Percentiles rank a stretch among this genome's conserved stretches.
phyloP scores from a whole-genome alignment of 306 rosid genomes.

The Trifolium subterraneum region DNA sequence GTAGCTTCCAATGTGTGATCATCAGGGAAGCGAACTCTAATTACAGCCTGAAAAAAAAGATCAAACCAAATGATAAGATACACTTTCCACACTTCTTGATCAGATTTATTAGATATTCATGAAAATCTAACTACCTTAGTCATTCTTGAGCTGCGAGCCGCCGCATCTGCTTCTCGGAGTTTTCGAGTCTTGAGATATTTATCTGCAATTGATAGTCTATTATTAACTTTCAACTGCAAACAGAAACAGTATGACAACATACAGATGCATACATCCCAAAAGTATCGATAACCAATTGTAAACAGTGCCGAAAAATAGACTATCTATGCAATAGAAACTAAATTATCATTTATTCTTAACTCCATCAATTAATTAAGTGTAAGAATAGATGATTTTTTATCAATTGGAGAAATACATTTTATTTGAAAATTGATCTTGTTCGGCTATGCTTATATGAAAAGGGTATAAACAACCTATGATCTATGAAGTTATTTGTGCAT shows the following conservation, averaged over 20 bases:
- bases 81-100: neutral
- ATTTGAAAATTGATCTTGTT: neutral
- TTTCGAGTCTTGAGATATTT: constrained; percentile 81
- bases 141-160: constrained; percentile 76
- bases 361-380: too few relatives aligned
- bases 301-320: too few relatives aligned
- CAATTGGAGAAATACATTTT: neutral
- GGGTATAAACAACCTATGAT: neutral
- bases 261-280: too few relatives aligned
- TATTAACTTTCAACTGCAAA: too few relatives aligned
- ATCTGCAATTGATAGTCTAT: constrained; percentile 47
- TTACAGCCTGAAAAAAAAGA: constrained; percentile 68
- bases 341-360: too few relatives aligned
- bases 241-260: too few relatives aligned
- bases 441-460: neutral
- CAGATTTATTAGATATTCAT: constrained; percentile 7
- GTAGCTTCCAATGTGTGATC: constrained; percentile 84
- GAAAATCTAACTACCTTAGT: constrained; percentile 60
- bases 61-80: constrained; percentile 28
- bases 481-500: neutral
- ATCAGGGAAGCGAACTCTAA: constrained; percentile 93
- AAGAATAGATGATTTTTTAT: neutral
- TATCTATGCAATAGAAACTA: too few relatives aligned
- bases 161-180: constrained; percentile 85
- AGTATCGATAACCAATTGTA: too few relatives aligned